These are phyloP conservation scores for Salinomyces thailandicus DNA, from an alignment of 2,329 filamentous ascomycete genomes.

Conservation along the genomic window DNA sequence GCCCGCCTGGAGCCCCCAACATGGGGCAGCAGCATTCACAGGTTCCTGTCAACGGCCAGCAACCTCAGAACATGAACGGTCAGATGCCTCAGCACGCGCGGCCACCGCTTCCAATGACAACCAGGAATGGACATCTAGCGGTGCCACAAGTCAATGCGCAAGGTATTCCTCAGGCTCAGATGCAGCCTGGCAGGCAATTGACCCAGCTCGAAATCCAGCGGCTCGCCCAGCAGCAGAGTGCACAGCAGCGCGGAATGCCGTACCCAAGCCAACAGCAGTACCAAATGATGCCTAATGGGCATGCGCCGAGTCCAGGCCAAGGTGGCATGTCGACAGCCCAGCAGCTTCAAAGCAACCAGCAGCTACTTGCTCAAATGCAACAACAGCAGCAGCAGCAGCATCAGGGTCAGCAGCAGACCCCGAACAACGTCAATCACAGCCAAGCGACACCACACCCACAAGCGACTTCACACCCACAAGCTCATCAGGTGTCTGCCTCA, in stretches of 20 bases:
- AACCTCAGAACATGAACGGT: slow-evolving; percentile 27
- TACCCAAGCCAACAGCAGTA: slow-evolving; percentile 20
- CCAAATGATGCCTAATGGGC: slow-evolving; percentile 22
- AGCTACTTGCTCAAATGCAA: slow-evolving; percentile 21
- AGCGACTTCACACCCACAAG: too few relatives aligned
- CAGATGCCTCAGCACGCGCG: slow-evolving; percentile 32
- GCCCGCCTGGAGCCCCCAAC: slow-evolving; percentile 12
- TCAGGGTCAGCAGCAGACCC: neutral
- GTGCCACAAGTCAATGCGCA: slow-evolving; percentile 44
- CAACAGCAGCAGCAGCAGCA: slow-evolving; percentile 9
- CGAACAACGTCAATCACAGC: neutral
- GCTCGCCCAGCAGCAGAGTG: slow-evolving; percentile 18
- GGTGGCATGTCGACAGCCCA: slow-evolving; percentile 23
- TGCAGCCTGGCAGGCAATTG: slow-evolving; percentile 15
- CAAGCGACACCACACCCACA: neutral
- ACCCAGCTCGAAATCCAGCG: slow-evolving; percentile 13
- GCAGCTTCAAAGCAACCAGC: slow-evolving; percentile 24
- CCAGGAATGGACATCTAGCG: slow-evolving; percentile 39
- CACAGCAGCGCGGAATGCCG: slow-evolving; percentile 16
- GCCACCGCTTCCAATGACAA: slow-evolving; percentile 35
- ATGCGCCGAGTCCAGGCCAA: slow-evolving; percentile 19
- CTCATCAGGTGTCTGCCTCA: slow-evolving; percentile 20
- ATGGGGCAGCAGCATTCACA: slow-evolving; percentile 15
- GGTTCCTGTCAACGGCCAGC: slow-evolving; percentile 21
- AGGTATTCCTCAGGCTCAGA: slow-evolving; percentile 54